Evolutionary conservation across 2,329 filamentous ascomycete genomes (phyloP).

Genomic region (Paracoccidioides brasiliensis): DNA sequence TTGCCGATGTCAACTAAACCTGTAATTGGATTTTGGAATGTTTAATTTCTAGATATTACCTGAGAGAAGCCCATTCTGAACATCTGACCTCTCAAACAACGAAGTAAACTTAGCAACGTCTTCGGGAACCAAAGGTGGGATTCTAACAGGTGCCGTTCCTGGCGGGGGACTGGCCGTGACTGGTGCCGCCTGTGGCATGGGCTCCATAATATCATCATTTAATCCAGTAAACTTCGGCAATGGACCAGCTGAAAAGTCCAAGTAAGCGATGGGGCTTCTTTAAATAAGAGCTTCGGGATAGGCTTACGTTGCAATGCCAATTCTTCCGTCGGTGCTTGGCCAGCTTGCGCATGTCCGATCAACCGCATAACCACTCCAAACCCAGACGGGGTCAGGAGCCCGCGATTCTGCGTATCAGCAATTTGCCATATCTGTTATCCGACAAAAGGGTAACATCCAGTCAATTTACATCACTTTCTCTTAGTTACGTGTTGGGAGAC

Average conservation of each 20-base stretch:
- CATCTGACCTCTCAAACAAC: conserved; percentile 81
- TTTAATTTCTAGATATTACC: conserved; percentile 28
- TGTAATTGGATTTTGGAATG: not conserved
- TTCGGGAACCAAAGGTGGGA: conserved; percentile 75
- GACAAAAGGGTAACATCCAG: not conserved
- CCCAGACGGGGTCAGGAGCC: conserved; percentile 79
- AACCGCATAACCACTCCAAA: conserved; percentile 87
- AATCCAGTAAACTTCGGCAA: conserved; percentile 84
- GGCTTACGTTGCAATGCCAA: conserved; percentile 61
- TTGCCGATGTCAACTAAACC: not conserved
- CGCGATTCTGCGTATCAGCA: conserved; percentile 90
- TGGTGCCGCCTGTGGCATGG: conserved; percentile 41
- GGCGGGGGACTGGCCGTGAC: conserved; percentile 38
- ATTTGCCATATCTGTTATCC: conserved; percentile 89
- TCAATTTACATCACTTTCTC: not conserved
- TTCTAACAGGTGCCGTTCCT: conserved; percentile 55
- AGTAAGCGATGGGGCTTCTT: not conserved
- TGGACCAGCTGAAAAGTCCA: conserved; percentile 47
- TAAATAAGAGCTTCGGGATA: not conserved
- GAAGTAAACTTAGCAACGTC: conserved; percentile 79
- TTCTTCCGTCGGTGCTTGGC: conserved; percentile 65
- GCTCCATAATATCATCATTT: conserved; percentile 30
- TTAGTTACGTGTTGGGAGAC: too few relatives aligned
- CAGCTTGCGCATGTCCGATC: conserved; percentile 89
- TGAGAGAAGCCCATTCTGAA: conserved; percentile 63